Evolutionary conservation across 2,329 filamentous ascomycete genomes (phyloP).

Genomic region (Neoascochyta sp.): DNA sequence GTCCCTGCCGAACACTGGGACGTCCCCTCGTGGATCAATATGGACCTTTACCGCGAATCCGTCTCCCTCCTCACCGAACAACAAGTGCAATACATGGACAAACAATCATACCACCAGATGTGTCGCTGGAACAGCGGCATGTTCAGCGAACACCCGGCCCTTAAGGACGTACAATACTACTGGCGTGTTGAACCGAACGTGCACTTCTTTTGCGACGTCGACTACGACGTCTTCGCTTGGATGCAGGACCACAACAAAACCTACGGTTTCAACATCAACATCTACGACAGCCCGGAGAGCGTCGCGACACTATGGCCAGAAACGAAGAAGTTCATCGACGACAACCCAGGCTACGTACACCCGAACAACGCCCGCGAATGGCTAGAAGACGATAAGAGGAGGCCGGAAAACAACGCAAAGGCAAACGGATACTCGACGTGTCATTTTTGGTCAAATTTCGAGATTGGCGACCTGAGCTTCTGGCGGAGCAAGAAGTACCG

Average conservation of each 20-base stretch:
- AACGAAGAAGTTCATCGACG: slow-evolving; percentile 81
- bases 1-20: slow-evolving; percentile 97
- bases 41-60: slow-evolving; percentile 80
- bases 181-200: slow-evolving; percentile 99
- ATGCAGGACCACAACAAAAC: slow-evolving; percentile 99
- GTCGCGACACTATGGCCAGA: slow-evolving; percentile 93
- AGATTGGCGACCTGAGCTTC: slow-evolving; percentile 89
- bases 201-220: slow-evolving; percentile 97
- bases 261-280: slow-evolving; percentile 96
- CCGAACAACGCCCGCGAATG: slow-evolving; percentile 82
- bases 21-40: slow-evolving; percentile 85
- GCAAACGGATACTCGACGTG: slow-evolving; percentile 96
- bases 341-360: slow-evolving; percentile 76
- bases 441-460: slow-evolving; percentile 99
- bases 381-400: slow-evolving; percentile 72
- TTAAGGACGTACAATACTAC: slow-evolving; percentile 82
- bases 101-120: slow-evolving; percentile 96
- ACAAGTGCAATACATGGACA: slow-evolving; percentile 83
- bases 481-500: slow-evolving; percentile 89
- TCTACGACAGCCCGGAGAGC: slow-evolving; percentile 86
- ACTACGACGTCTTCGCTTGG: slow-evolving; percentile 97
- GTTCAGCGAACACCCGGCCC: slow-evolving; percentile 93
- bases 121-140: slow-evolving; percentile 98
- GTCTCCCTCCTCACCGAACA: slow-evolving; percentile 77
- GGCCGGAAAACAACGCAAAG: slow-evolving; percentile 73